Base-by-base conservation (phyloP, 306 rosid genomes). In the Vigna trinervia region DNA sequence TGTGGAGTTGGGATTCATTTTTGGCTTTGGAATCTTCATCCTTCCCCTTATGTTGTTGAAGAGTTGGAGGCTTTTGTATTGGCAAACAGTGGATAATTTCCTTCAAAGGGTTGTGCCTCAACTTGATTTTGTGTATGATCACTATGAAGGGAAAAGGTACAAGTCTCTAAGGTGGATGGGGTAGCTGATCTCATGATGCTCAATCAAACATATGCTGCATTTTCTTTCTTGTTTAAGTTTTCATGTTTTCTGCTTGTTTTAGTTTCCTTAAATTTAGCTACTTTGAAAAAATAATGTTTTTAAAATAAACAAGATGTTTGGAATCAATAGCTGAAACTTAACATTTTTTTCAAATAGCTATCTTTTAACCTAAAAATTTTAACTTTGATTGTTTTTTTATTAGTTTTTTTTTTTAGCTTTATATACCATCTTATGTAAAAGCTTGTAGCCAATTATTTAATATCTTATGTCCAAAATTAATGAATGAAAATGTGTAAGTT, bases 61-160 rank as follows among this genome's bases (percentile, higher is more conserved):
- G 78, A 67, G 48, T 13, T 84, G 88, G 85, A 73, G 85, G 46
- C 0, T 59, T 12, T 67, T 76, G 78, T 84, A 73, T 39, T 28
- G 12, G 41, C 47, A 53, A 20, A n/a, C 32, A 12, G 50, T 77
- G 19, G 85, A 81, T 36, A 69, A 73, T 1, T 69, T 74, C 6
- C 71, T 74, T 30, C 56, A 23, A 22, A 62, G 3, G 72, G 22
- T 78, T 20, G 58, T 81, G 12, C 81, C 88, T 26, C 52, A 47
- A 4, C 66, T 73, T 59, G 67, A 48, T 60, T 69, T 83, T 74
- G 77, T 41, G 1, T 34, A 48, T 50, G 80, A 73, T 57, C 12
- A 50, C 5, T 38, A 6, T 4, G 28, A 14, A 5, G 65, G 62
- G 8, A 12, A 54, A 19, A 71, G 6, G 22, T 38, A 53, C 14